These are phyloP conservation scores for Penicillium argentinense DNA, from an alignment of 495 filamentous ascomycete species.

Conservation along the genomic window DNA sequence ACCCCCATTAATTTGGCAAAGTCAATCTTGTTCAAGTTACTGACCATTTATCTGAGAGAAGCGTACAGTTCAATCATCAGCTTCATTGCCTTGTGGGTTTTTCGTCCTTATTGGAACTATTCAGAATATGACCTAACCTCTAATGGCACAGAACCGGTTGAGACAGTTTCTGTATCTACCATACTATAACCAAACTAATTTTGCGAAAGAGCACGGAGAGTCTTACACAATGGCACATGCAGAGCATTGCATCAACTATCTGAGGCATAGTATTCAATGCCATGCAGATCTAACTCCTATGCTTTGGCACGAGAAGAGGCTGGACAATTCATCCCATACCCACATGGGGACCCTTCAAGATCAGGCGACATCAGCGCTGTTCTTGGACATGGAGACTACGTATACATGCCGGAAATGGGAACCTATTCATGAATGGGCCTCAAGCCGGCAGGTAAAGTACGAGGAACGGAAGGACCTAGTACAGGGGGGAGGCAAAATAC, in stretches of 20 bases:
- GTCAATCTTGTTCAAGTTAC: too few relatives aligned
- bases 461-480: neutral
- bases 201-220: neutral
- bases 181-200: neutral
- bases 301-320: neutral
- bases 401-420: neutral
- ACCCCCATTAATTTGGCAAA: neutral
- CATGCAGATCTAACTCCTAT: neutral
- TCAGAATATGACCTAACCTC: too few relatives aligned
- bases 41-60: neutral
- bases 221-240: neutral
- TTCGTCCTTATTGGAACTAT: too few relatives aligned
- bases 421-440: neutral
- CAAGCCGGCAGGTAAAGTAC: neutral
- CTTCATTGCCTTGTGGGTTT: neutral
- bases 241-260: neutral
- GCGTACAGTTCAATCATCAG: neutral
- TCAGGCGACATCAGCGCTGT: neutral
- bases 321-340: neutral
- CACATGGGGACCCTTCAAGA: neutral
- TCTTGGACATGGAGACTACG: neutral
- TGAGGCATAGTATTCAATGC: neutral
- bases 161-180: neutral
- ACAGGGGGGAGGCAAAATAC: neutral
- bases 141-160: neutral